A percentile compares a stretch with the other conserved stretches of the same genome.
These are phyloP conservation scores for Moesziomyces sp. DNA, from an alignment of 1,284 basidiomycete species.

Conservation along the genomic window DNA sequence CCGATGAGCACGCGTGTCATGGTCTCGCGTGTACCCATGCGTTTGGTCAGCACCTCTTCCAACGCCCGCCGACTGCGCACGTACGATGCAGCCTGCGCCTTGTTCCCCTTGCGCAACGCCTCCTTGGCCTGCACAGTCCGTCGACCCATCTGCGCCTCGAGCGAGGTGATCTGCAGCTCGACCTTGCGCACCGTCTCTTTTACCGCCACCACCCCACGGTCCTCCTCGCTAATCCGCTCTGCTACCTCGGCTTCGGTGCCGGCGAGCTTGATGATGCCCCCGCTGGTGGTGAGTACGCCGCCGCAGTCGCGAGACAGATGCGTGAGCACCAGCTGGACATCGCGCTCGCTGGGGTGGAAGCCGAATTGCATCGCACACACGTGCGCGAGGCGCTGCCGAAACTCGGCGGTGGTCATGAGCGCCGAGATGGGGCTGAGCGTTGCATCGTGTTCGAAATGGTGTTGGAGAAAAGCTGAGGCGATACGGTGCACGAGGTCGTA, in stretches of 20 bases:
- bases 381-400: slow-evolving; percentile 1
- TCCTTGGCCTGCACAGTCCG: slow-evolving; percentile 74
- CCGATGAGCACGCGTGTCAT: slow-evolving; percentile 80
- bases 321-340: slow-evolving; percentile 78
- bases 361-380: slow-evolving; percentile 10
- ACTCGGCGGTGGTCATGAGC: slow-evolving; percentile 26
- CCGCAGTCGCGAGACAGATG: slow-evolving; percentile 81
- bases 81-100: slow-evolving; percentile 78
- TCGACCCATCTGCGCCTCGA: slow-evolving; percentile 78
- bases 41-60: slow-evolving; percentile 80
- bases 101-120: slow-evolving; percentile 77
- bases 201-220: slow-evolving; percentile 79
- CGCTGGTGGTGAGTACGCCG: slow-evolving; percentile 75
- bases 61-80: slow-evolving; percentile 82
- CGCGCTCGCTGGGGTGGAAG: slow-evolving; percentile 71
- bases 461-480: slow-evolving; percentile 11
- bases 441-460: slow-evolving; percentile 18
- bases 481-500: slow-evolving; percentile 73
- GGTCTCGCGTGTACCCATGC: slow-evolving; percentile 78
- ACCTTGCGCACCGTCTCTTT: slow-evolving; percentile 76
- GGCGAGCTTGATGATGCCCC: slow-evolving; percentile 70
- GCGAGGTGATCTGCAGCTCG: slow-evolving; percentile 75
- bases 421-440: slow-evolving; percentile 36
- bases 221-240: slow-evolving; percentile 74
- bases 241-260: not conserved